Evolutionary conservation across 495 filamentous ascomycete genomes (phyloP), one percentile per base, ranked within the genome.

Genomic region (Astrothelium macrocarpum): DNA sequence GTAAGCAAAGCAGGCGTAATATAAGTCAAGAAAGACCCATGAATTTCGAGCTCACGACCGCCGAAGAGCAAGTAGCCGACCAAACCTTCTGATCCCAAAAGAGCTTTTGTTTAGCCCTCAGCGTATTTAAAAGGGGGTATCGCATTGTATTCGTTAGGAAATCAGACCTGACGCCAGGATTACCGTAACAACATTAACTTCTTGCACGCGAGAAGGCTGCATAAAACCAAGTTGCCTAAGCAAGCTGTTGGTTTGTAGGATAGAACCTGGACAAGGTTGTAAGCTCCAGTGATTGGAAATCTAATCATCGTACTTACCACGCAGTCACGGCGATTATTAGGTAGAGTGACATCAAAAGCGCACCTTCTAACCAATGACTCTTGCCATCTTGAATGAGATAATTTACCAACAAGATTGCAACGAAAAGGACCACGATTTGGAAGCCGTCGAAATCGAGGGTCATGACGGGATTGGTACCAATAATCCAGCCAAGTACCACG

Each of bases 301-400:
- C 5, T 5, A 2, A 29, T 29, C 23, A 29, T 12, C 16, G 49
- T 9, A 29, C 25, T 26, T 56, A 56, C 68, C 70, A 77, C 1
- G 71, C 71, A 29, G 72, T 64, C 23, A 75, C 23, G 18, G 75
- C 71, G 42, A 77, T 77, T 62, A 77, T 73, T 31, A 77, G n/a
- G 62, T 77, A 77, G 1, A 71, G 69, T 14, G 70, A 60, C 65
- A 71, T 69, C 0, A 77, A 64, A 25, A 77, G 62, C 18, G 75
- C 69, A 12, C 75, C 75, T 63, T 77, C 75, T 20, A 77, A 67
- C 75, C 75, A 75, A 64, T 75, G 69, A 28, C 60, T 64, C 62
- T 70, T 70, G 61, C 68, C 68, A 59, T 70, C 68, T 59, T 71
- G 66, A 28, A 74, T 67, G 32, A 74, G 32, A 56, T 72, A 74